A percentile compares a stretch with the other conserved stretches of the same genome.
Conservation (phyloP, 139 green algal genomes). For the Chlorella sorokiniana region DNA sequence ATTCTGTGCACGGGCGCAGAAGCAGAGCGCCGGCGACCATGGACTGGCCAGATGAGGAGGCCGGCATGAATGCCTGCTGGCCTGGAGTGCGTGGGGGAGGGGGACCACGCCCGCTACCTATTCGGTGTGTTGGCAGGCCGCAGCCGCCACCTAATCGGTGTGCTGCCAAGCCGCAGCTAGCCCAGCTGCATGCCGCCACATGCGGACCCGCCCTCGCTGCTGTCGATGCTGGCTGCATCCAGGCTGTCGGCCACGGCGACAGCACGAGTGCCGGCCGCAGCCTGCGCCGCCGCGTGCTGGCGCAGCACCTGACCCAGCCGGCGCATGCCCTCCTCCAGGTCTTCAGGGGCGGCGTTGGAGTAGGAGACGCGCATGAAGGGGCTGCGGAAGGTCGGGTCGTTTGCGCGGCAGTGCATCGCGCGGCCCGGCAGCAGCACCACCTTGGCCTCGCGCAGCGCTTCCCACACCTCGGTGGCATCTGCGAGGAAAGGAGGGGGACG, state of each 20-base stretch:
- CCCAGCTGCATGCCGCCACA: too few relatives aligned
- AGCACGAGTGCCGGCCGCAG: not conserved
- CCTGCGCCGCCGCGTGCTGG: not conserved
- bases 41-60: too few relatives aligned
- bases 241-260: not conserved
- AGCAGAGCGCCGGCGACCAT: too few relatives aligned
- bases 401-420: slow-evolving; percentile 6
- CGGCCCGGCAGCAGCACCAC: slow-evolving; percentile 50
- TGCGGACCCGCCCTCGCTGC: too few relatives aligned
- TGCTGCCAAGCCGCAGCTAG: too few relatives aligned
- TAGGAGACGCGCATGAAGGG: slow-evolving; percentile 59
- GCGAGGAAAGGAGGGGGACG: too few relatives aligned
- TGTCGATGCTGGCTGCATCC: not conserved
- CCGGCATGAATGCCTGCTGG: too few relatives aligned
- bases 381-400: slow-evolving; percentile 21
- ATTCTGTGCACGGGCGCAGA: too few relatives aligned
- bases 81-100: too few relatives aligned
- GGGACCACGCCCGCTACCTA: too few relatives aligned
- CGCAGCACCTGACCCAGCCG: slow-evolving; percentile 36
- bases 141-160: too few relatives aligned
- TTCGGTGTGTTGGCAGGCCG: too few relatives aligned
- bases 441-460: slow-evolving; percentile 26
- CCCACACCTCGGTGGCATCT: slow-evolving; percentile 34
- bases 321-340: slow-evolving; percentile 49
- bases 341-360: slow-evolving; percentile 26